A percentile compares a stretch with the other conserved stretches of the same genome.
phyloP scores from a whole-genome alignment of 2,329 filamentous ascomycete species.

The Apiospora arundinis region DNA sequence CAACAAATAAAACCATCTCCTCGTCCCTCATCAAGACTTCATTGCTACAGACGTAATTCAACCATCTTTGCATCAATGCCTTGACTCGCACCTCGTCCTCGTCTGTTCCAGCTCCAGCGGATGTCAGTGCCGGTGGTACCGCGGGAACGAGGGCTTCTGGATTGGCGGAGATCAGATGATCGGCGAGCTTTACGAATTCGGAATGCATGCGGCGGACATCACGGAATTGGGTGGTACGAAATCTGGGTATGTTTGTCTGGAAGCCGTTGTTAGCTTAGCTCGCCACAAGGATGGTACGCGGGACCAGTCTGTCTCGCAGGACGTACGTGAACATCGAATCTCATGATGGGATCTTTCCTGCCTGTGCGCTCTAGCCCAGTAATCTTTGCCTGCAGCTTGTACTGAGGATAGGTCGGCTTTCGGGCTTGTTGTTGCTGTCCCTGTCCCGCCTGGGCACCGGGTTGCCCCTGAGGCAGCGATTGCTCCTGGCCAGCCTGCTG shows the following conservation, averaged over 20 bases:
- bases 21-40: slow-evolving; percentile 94
- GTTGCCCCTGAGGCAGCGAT: slow-evolving; percentile 33
- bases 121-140: slow-evolving; percentile 92
- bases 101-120: slow-evolving; percentile 92
- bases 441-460: slow-evolving; percentile 29
- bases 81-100: slow-evolving; percentile 94
- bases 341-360: slow-evolving; percentile 92
- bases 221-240: slow-evolving; percentile 96
- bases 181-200: slow-evolving; percentile 94
- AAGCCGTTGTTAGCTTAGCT: background rate
- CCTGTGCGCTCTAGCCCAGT: slow-evolving; percentile 91
- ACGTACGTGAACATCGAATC: slow-evolving; percentile 95
- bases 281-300: background rate
- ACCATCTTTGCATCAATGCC: slow-evolving; percentile 88
- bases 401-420: slow-evolving; percentile 67
- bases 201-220: slow-evolving; percentile 95
- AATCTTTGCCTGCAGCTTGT: slow-evolving; percentile 92
- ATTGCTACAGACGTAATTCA: slow-evolving; percentile 91
- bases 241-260: slow-evolving; percentile 97
- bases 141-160: slow-evolving; percentile 94
- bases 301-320: background rate
- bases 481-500: slow-evolving; percentile 32
- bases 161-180: slow-evolving; percentile 96
- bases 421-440: slow-evolving; percentile 58
- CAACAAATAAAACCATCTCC: slow-evolving; percentile 98